Evolutionary conservation across 495 filamentous ascomycete genomes (phyloP).

Genomic region (Aspergillus haitiensis): DNA sequence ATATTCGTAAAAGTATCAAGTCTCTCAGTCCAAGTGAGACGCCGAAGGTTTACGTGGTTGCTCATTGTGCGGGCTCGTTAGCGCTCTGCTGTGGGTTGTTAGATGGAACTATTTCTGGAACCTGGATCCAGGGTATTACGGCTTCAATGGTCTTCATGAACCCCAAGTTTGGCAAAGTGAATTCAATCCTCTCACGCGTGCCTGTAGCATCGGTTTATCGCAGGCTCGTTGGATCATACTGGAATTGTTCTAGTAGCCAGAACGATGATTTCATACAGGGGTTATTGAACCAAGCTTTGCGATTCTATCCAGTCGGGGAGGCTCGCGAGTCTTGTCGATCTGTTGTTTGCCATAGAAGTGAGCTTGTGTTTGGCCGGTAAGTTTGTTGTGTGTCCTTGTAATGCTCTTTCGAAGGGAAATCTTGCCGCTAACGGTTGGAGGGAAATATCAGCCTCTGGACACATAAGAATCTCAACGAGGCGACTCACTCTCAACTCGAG

Average conservation of each 20-base stretch:
- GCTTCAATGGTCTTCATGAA: slow-evolving; percentile 12
- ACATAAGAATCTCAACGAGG: slow-evolving; percentile 2
- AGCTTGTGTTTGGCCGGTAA: slow-evolving; percentile 11
- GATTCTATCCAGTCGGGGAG: background rate
- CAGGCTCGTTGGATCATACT: background rate
- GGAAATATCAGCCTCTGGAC: slow-evolving; percentile 7
- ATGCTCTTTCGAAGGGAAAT: too few species aligned
- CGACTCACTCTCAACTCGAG: slow-evolving; percentile 6
- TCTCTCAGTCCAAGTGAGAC: background rate
- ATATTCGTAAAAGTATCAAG: slow-evolving; percentile 2
- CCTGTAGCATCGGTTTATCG: background rate
- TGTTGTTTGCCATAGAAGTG: slow-evolving; percentile 5
- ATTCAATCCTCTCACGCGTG: background rate
- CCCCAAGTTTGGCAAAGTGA: slow-evolving; percentile 4
- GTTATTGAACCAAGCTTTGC: slow-evolving; percentile 4
- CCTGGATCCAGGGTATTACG: slow-evolving; percentile 8
- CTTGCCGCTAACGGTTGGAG: too few species aligned
- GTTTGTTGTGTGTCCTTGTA: background rate
- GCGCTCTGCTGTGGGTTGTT: slow-evolving; percentile 6
- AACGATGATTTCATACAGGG: background rate
- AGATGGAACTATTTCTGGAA: background rate
- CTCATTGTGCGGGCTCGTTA: slow-evolving; percentile 2
- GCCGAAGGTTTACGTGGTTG: slow-evolving; percentile 3
- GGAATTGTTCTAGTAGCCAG: slow-evolving; percentile 7
- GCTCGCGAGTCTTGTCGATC: slow-evolving; percentile 9